Base-by-base conservation (phyloP, 2,329 filamentous ascomycete genomes). In the Fusarium globosum region DNA sequence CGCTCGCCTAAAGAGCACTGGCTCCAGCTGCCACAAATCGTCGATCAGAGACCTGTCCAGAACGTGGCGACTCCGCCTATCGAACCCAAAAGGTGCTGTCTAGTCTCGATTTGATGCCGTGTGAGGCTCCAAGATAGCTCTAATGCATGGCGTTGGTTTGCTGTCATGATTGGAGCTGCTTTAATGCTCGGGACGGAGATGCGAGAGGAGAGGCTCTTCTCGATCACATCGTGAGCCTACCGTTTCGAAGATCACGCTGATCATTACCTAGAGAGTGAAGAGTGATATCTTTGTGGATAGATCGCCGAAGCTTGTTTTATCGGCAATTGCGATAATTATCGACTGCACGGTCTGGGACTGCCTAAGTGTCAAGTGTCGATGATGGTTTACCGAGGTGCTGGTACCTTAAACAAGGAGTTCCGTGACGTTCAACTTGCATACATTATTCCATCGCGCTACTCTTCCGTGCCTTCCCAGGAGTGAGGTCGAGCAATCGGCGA, bases 401-500 rank as follows among this genome's bases (percentile, higher is more conserved):
- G 28, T n/a, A n/a, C 12, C 26, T n/a, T 60, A 16, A 11, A 12
- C 26, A 55, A 10, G 23, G 13, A 35, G 52, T 15, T 30, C 10
- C n/a, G n/a, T 60, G n/a, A 16, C 15, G 11, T 23, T 35, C 23
- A 15, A 11, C 6, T 7, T 23, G n/a, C 38, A 23, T 43, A 21
- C 12, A 23, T 28, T 6, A n/a, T 41, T 26, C 18, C 33, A 35
- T 26, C 14, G 4, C 16, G 4, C 6, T 26, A 39, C n/a, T 48
- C 18, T 46, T n/a, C n/a, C 18, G 42, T 21, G 7, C 4, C 10
- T 21, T 26, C 51, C 15, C 49, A 61, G 3, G 20, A 20, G 5
- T 36, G 14, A 33, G 6, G 23, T n/a, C 4, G 16, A 58, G 8
- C 1, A 23, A 21, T 83, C 11, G 82, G 81, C 2, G 78, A 81